Conservation (phyloP, 768 basidiomycete genomes). For the Lentinus tigrinus region DNA sequence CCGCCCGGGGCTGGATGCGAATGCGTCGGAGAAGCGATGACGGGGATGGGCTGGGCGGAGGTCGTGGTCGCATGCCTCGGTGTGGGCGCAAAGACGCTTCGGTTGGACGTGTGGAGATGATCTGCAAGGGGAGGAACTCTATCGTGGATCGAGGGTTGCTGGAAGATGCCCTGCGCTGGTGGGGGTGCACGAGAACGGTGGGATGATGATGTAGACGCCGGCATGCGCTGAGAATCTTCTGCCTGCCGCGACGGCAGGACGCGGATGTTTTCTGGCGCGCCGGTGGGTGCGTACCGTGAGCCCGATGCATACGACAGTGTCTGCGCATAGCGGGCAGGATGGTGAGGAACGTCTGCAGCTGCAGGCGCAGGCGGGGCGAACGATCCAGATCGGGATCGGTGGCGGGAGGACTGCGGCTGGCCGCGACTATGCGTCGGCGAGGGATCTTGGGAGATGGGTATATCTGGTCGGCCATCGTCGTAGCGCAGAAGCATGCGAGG, state of each 20-base stretch:
- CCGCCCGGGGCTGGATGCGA: conserved; percentile 34
- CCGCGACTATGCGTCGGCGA: conserved; percentile 3
- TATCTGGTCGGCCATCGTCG: conserved; percentile 60
- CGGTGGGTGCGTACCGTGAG: conserved; percentile 14
- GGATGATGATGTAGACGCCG: conserved; percentile 16
- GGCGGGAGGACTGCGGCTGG: conserved; percentile 11
- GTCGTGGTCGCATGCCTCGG: conserved; percentile 27
- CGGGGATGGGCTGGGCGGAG: conserved; percentile 20
- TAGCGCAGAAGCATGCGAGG: conserved; percentile 75
- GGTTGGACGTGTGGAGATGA: conserved; percentile 15
- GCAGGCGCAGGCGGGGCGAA: conserved; percentile 12
- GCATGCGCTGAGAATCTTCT: conserved; percentile 14
- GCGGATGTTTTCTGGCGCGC: conserved; percentile 30
- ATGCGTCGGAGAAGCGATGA: conserved; percentile 36
- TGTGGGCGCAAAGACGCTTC: conserved; percentile 26
- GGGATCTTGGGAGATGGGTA: conserved; percentile 52
- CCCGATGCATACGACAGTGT: conserved; percentile 26
- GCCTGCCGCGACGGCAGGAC: conserved; percentile 27
- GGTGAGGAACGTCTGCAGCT: conserved; percentile 3
- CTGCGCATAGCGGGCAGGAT: conserved; percentile 21
- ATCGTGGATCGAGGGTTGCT: conserved; percentile 17
- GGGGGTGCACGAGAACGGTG: conserved; percentile 6
- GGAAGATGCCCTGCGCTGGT: conserved; percentile 13
- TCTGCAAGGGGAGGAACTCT: conserved; percentile 15
- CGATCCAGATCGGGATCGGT: conserved; percentile 18